These are phyloP conservation scores for Fraxinus albicans DNA, from an alignment of 305 asterid species.

Conservation along the genomic window DNA sequence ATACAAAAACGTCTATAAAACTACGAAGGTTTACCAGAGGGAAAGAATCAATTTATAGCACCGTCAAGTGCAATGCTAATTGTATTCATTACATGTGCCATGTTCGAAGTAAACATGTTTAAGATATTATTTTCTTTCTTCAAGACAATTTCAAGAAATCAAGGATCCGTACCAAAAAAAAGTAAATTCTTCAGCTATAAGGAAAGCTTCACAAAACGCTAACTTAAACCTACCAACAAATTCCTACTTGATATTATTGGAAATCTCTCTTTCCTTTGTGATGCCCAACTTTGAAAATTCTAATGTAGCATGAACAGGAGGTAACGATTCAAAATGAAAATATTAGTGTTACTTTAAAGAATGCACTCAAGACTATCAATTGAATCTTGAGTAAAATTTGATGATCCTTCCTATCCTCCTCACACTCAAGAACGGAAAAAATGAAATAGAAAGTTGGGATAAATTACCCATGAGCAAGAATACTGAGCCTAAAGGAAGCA, in stretches of 20 bases:
- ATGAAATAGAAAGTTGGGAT: slow-evolving; percentile 34
- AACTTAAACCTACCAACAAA: slow-evolving; percentile 30
- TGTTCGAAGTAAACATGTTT: slow-evolving; percentile 20
- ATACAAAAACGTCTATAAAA: not conserved
- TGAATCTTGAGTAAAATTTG: slow-evolving; percentile 59
- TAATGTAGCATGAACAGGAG: slow-evolving; percentile 48
- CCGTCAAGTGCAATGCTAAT: slow-evolving; percentile 30
- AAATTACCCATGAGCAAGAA: slow-evolving; percentile 65
- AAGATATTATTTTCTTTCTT: slow-evolving; percentile 33
- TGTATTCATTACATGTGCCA: slow-evolving; percentile 37
- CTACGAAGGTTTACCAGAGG: not conserved
- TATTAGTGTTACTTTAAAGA: slow-evolving; percentile 25
- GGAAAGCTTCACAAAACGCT: slow-evolving; percentile 34
- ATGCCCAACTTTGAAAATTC: slow-evolving; percentile 25
- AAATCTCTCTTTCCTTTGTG: slow-evolving; percentile 37
- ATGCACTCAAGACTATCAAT: slow-evolving; percentile 48
- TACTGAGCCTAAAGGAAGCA: slow-evolving; percentile 27
- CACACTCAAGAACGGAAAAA: slow-evolving; percentile 26
- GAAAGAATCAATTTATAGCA: slow-evolving; percentile 20
- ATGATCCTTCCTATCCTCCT: slow-evolving; percentile 54
- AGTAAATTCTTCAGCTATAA: slow-evolving; percentile 21
- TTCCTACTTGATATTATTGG: slow-evolving; percentile 31
- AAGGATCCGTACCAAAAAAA: slow-evolving; percentile 21
- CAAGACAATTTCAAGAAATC: slow-evolving; percentile 27
- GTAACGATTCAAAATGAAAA: slow-evolving; percentile 36